Evolutionary conservation across 345 rosid genomes (phyloP), one percentile per base, ranked within the genome.

Genomic region (Eucalyptus albens): DNA sequence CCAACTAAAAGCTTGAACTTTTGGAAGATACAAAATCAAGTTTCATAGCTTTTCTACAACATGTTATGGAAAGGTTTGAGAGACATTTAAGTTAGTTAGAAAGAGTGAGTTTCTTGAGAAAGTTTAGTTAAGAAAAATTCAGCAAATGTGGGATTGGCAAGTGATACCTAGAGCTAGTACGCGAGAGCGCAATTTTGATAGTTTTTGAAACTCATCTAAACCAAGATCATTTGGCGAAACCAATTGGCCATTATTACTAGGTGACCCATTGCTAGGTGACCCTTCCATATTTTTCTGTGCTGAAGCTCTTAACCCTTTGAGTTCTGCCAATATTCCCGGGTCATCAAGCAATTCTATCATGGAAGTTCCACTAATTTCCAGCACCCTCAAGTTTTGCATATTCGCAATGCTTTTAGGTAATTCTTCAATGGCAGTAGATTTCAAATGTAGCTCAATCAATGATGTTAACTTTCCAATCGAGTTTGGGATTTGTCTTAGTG

Each of bases 251-350:
- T 51, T 51, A 51, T 51, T 51, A 51, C 56, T 16, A n/a, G n/a
- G n/a, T n/a, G n/a, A n/a, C n/a, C n/a, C n/a, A n/a, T n/a, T n/a
- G n/a, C n/a, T 16, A 5, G 9, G 31, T n/a, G 19, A 4, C 8
- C 40, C 21, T 15, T 65, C 40, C 1, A 4, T 0, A 65, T n/a
- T 15, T n/a, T 65, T n/a, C 5, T 11, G 2, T 7, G 0, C 1
- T 1, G 11, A 65, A 15, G 19, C 77, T 15, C 3, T 7, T 1
- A n/a, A 65, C 21, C 1, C 33, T 65, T 65, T 1, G 3, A 65
- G 5, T 14, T 65, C 5, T n/a, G 6, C 77, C 5, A n/a, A 31
- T n/a, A n/a, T n/a, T 15, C 21, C 9, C 10, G 0, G 0, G 11
- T 31, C 40, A 7, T 65, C 77, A n/a, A 15, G 29, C 1, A 24